Evolutionary conservation across 345 rosid genomes (phyloP), one percentile per base, ranked within the genome.

Genomic region (Aurinia saxatilis): DNA sequence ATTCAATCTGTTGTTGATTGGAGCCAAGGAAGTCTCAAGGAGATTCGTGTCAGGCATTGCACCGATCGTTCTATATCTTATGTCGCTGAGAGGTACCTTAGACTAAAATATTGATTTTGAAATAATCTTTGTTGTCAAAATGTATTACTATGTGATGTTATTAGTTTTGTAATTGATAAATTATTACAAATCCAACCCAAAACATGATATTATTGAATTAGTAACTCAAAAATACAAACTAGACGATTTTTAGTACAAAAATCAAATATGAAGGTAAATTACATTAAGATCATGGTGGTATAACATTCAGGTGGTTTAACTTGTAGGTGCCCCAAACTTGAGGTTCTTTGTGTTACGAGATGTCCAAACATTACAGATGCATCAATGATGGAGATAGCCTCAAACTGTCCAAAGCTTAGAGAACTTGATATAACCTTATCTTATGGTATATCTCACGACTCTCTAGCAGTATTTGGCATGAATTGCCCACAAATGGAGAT

Each of bases 371-470:
- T 78, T 19, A 87, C 86, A 0, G 95, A 87, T 67, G 80, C 77
- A 35, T 83, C 91, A 8, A 73, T 87, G 73, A 35, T 65, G 38
- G 82, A 63, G 34, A 73, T 90, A 46, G 90, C 92, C 0, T 68
- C 67, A 25, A 73, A 68, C 7, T 90, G 86, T 57, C 29, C 72
- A 35, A 78, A 71, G 35, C 82, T 90, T 7, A 70, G 52, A 8
- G 92, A 85, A 52, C 77, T 87, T 27, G 85, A 90, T 39, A 64
- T 90, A 6, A 90, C 95, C 77, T 82, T 77, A 70, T 87, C 95
- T 71, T 79, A 80, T 34, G 79, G 79, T 51, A 76, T 90, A 40
- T 76, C 97, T 50, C 80, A 73, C 55, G 81, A 80, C 63, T 84
- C 97, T 55, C 62, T 90, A 11, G 57, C 9, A 8, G 55, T 79